Evolutionary conservation across 345 rosid genomes (phyloP).

Genomic region (Syzygium aromaticum): DNA sequence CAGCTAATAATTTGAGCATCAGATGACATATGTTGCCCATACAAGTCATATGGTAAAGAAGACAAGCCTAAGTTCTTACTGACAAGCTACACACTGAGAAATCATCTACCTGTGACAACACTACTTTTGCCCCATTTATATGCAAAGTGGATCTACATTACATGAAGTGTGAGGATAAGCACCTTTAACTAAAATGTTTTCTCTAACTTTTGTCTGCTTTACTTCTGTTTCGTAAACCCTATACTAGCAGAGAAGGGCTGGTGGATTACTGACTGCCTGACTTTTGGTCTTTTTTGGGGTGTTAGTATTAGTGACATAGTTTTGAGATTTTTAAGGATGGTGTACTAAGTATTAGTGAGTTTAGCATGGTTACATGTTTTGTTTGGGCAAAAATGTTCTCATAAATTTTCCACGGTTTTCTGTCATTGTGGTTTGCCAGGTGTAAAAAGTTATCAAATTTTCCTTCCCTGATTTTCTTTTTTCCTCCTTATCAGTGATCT

Average conservation of each 20-base stretch:
- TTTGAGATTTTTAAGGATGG: neutral
- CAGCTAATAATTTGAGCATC: neutral
- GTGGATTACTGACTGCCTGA: neutral
- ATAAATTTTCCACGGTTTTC: neutral
- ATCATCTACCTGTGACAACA: neutral
- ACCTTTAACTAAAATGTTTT: neutral
- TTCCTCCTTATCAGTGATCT: slow-evolving; percentile 63
- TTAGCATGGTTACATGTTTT: neutral
- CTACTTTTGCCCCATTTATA: neutral
- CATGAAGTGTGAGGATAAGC: neutral
- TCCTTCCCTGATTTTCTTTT: slow-evolving; percentile 2
- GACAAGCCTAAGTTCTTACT: neutral
- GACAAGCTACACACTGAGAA: neutral
- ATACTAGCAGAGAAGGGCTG: neutral
- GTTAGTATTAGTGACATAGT: neutral
- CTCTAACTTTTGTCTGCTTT: neutral
- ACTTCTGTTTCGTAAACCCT: neutral
- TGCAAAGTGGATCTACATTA: neutral
- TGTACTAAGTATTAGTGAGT: neutral
- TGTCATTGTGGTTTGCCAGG: neutral
- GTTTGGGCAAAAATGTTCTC: neutral
- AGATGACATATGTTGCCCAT: neutral
- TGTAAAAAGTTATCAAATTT: neutral
- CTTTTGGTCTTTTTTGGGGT: neutral
- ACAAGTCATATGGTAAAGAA: neutral